Conservation (phyloP, 352 stramenopile genomes). For the Pythium diclinum region DNA sequence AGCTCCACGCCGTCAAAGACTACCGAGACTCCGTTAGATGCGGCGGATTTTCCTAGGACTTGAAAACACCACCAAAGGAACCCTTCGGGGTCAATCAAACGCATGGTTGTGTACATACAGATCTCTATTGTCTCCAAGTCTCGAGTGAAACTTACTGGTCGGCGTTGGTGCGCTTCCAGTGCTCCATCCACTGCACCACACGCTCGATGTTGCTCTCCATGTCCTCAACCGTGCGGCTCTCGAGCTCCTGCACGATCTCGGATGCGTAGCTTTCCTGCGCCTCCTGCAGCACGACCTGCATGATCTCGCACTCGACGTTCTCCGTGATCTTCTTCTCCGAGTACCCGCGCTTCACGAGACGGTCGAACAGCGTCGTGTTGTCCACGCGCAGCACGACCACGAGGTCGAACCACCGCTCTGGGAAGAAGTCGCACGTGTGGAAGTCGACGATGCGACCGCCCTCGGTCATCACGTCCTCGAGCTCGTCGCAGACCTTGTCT, state of each 20-base stretch:
- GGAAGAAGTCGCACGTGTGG: constrained; percentile 98
- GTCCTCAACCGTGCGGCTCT: constrained; percentile 93
- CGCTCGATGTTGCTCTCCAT: constrained; percentile 95
- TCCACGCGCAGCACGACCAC: constrained; percentile 90
- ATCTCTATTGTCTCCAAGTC: not conserved
- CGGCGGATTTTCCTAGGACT: constrained; percentile 23
- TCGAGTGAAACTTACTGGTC: constrained; percentile 20
- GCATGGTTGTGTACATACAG: not conserved
- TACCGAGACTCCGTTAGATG: constrained; percentile 25
- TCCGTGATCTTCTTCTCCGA: constrained; percentile 94
- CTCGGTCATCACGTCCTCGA: constrained; percentile 91
- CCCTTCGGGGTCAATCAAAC: not conserved
- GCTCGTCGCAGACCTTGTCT: constrained; percentile 95
- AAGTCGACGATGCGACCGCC: constrained; percentile 95
- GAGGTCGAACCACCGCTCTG: constrained; percentile 96
- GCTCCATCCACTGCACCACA: constrained; percentile 89
- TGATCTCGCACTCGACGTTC: constrained; percentile 98
- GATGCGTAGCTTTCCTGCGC: constrained; percentile 91
- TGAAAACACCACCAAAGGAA: not conserved
- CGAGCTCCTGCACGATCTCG: constrained; percentile 95
- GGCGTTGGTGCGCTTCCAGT: constrained; percentile 84
- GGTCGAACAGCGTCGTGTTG: constrained; percentile 92
- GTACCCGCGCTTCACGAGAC: constrained; percentile 89
- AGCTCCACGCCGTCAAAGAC: constrained; percentile 22
- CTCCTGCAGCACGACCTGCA: constrained; percentile 97